A percentile compares a stretch with the other conserved stretches of the same genome.
Evolutionary conservation across 768 basidiomycete species (phyloP).

Genomic region (Mycena polygramma): DNA sequence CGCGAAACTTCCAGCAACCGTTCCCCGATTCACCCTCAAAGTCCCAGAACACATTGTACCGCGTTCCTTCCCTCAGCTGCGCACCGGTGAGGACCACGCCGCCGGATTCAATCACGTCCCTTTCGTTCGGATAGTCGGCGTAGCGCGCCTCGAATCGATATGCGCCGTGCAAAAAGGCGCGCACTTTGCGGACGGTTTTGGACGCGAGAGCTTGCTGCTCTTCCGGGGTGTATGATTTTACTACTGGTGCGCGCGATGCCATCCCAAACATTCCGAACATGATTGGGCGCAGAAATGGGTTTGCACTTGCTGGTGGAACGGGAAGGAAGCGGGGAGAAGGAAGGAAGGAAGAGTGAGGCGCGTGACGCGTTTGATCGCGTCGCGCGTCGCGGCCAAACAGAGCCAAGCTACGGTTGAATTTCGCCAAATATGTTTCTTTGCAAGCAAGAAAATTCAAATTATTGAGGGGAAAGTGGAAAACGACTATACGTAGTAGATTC

Average conservation of each 20-base stretch:
- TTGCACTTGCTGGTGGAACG: not conserved
- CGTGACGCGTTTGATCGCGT: not conserved
- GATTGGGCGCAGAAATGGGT: not conserved
- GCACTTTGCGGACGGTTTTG: not conserved
- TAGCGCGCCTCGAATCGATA: not conserved
- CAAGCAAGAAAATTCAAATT: not conserved
- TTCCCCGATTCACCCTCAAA: slow-evolving; percentile 21
- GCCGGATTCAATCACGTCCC: not conserved
- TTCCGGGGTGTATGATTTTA: too few relatives aligned
- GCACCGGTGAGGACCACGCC: slow-evolving; percentile 12
- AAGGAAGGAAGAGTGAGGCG: not conserved
- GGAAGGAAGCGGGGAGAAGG: not conserved
- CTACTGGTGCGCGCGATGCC: not conserved
- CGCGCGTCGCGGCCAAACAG: not conserved
- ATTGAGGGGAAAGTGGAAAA: not conserved
- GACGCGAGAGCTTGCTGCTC: not conserved
- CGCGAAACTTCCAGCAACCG: not conserved
- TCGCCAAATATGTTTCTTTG: not conserved
- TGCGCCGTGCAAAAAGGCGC: not conserved
- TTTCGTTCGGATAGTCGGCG: not conserved
- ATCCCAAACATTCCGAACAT: not conserved
- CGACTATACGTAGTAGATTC: not conserved
- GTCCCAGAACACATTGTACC: slow-evolving; percentile 26
- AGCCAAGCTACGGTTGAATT: not conserved
- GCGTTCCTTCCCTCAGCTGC: slow-evolving; percentile 11